phyloP scores from a whole-genome alignment of 345 rosid species.

The Moricandia moricandioides region DNA sequence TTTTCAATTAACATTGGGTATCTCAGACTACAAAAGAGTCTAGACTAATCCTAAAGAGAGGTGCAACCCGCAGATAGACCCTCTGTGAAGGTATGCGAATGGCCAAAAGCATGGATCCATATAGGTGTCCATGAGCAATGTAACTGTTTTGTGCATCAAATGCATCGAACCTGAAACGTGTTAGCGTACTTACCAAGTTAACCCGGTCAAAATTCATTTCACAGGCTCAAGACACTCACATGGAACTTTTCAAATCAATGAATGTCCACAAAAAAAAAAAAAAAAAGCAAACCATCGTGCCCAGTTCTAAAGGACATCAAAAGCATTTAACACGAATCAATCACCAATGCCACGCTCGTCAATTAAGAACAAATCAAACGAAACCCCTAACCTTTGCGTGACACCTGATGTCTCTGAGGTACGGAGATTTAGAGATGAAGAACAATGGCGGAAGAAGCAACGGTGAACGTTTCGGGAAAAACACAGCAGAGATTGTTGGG shows the following conservation, averaged over 20 bases:
- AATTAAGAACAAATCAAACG: not conserved
- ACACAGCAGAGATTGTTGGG: not conserved
- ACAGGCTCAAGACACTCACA: slow-evolving; percentile 10
- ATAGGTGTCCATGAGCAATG: too few relatives aligned
- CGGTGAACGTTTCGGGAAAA: not conserved
- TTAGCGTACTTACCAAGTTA: too few relatives aligned
- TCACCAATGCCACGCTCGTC: not conserved
- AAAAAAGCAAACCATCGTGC: not conserved
- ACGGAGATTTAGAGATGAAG: not conserved
- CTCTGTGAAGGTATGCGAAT: too few relatives aligned
- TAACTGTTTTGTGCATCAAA: too few relatives aligned
- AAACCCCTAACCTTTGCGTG: slow-evolving; percentile 28
- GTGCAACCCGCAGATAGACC: too few relatives aligned
- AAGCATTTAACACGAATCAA: not conserved
- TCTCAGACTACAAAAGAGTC: too few relatives aligned
- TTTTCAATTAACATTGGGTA: too few relatives aligned
- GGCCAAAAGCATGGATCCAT: too few relatives aligned
- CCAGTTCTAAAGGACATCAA: not conserved
- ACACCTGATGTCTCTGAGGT: not conserved
- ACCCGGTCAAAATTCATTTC: not conserved
- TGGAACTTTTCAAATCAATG: slow-evolving; percentile 9
- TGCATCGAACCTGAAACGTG: too few relatives aligned
- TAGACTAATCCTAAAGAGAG: too few relatives aligned
- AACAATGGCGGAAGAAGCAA: slow-evolving; percentile 13
- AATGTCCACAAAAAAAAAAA: not conserved